A percentile compares a stretch with the other conserved stretches of the same genome.
These are phyloP conservation scores for Boletus edulis DNA, from an alignment of 768 basidiomycete species.

Conservation along the genomic window DNA sequence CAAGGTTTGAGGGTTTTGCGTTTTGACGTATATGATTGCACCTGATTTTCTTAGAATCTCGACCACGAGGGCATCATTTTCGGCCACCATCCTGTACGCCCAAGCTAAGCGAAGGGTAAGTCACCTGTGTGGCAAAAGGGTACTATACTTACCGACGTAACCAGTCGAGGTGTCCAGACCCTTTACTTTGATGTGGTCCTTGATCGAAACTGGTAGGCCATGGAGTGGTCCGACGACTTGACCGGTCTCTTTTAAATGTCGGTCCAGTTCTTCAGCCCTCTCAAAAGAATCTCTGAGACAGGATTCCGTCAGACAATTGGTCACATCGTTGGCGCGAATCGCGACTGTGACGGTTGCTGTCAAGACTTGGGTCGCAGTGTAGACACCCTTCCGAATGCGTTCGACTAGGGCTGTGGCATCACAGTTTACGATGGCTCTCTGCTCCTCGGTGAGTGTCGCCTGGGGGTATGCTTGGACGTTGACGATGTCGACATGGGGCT, in stretches of 20 bases:
- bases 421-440: constrained; percentile 28
- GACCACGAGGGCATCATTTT: constrained; percentile 43
- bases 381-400: constrained; percentile 17
- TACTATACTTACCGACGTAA: constrained; percentile 20
- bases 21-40: constrained; percentile 45
- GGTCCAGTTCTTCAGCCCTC: constrained; percentile 51
- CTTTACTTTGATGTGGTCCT: constrained; percentile 47
- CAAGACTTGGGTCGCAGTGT: constrained; percentile 27
- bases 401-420: constrained; percentile 30
- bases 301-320: constrained; percentile 58
- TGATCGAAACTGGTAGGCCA: constrained; percentile 44
- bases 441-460: constrained; percentile 20
- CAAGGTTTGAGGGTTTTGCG: constrained; percentile 48
- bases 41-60: constrained; percentile 44
- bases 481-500: constrained; percentile 1
- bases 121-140: background rate
- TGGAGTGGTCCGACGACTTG: constrained; percentile 46
- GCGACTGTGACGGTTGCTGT: constrained; percentile 28
- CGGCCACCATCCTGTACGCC: constrained; percentile 37
- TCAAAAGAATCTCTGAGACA: constrained; percentile 50
- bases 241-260: constrained; percentile 43
- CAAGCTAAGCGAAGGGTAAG: constrained; percentile 32
- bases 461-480: constrained; percentile 30
- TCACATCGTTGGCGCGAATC: constrained; percentile 31
- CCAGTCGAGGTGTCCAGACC: constrained; percentile 41